These are phyloP conservation scores for Teunomyces pallodes DNA, from an alignment of 805 yeast genomes.

Conservation along the genomic window DNA sequence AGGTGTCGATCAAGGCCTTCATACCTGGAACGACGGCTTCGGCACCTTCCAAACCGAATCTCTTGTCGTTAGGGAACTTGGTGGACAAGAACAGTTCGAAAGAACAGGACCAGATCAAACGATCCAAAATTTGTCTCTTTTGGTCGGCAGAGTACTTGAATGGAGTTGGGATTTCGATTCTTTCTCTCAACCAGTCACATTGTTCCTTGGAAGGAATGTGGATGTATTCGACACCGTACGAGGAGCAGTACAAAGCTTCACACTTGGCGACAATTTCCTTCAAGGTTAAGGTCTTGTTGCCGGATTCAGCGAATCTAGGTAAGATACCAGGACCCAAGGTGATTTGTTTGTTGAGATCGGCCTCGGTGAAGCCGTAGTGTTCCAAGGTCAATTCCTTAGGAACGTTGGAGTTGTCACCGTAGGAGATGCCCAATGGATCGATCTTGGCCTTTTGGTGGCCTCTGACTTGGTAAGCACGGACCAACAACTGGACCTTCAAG, in stretches of 20 bases:
- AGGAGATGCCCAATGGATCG: conserved; percentile 92
- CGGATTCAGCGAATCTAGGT: conserved; percentile 78
- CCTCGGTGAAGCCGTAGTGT: conserved; percentile 86
- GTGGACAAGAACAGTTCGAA: conserved; percentile 91
- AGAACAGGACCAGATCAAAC: conserved; percentile 93
- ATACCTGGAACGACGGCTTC: conserved; percentile 96
- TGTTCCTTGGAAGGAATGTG: conserved; percentile 94
- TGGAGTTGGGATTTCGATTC: conserved; percentile 90
- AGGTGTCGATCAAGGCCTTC: conserved; percentile 89
- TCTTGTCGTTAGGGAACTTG: conserved; percentile 96
- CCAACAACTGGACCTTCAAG: conserved; percentile 91
- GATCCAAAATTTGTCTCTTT: conserved; percentile 93
- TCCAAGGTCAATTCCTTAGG: conserved; percentile 91
- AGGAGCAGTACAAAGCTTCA: conserved; percentile 81
- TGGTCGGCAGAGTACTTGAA: conserved; percentile 80
- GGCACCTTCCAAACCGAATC: conserved; percentile 98
- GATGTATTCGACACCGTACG: conserved; percentile 92
- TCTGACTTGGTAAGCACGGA: conserved; percentile 97
- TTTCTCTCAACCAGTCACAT: conserved; percentile 98
- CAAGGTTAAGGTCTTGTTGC: conserved; percentile 64
- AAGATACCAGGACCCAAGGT: conserved; percentile 96
- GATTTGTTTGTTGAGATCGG: conserved; percentile 78
- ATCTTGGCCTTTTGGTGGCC: conserved; percentile 95
- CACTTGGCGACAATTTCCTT: conserved; percentile 75
- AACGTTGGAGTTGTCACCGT: conserved; percentile 62